Evolutionary conservation across 768 basidiomycete species (phyloP).

Genomic region (Clitopilus hobsonii): DNA sequence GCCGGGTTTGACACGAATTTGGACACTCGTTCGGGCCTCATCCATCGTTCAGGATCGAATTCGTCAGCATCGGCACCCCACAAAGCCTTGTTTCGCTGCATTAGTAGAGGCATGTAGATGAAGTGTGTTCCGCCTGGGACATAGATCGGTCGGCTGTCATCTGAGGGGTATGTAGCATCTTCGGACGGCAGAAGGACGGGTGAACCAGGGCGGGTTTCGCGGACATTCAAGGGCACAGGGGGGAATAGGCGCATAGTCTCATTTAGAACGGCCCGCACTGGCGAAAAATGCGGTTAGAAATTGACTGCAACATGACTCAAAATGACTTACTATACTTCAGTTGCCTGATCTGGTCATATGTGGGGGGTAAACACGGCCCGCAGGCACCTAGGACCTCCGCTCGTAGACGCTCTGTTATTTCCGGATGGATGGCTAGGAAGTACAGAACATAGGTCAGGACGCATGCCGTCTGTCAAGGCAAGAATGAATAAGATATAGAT

Average conservation of each 20-base stretch:
- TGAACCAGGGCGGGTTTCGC: constrained; percentile 43
- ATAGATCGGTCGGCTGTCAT: constrained; percentile 40
- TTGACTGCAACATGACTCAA: neutral
- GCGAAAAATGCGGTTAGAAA: constrained; percentile 4
- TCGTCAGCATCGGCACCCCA: constrained; percentile 76
- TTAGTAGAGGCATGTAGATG: constrained; percentile 56
- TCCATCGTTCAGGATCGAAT: constrained; percentile 81
- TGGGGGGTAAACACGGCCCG: constrained; percentile 42
- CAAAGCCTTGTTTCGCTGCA: constrained; percentile 59
- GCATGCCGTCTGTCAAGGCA: constrained; percentile 51
- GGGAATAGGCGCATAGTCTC: constrained; percentile 78
- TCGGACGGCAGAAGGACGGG: constrained; percentile 48
- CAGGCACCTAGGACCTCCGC: constrained; percentile 57
- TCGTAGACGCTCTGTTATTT: constrained; percentile 47
- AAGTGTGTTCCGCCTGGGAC: constrained; percentile 56
- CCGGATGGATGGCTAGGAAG: constrained; percentile 61
- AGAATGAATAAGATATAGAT: constrained; percentile 1
- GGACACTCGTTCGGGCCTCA: constrained; percentile 49
- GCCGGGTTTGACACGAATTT: constrained; percentile 53
- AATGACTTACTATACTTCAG: constrained; percentile 57
- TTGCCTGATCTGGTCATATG: constrained; percentile 50
- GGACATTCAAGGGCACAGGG: constrained; percentile 70
- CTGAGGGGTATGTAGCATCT: constrained; percentile 39
- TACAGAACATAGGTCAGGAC: constrained; percentile 68
- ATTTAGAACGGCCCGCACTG: constrained; percentile 74